These are phyloP conservation scores for Backusella tarrabulga DNA, from an alignment of 192 early-diverging fungal species.

Conservation along the genomic window DNA sequence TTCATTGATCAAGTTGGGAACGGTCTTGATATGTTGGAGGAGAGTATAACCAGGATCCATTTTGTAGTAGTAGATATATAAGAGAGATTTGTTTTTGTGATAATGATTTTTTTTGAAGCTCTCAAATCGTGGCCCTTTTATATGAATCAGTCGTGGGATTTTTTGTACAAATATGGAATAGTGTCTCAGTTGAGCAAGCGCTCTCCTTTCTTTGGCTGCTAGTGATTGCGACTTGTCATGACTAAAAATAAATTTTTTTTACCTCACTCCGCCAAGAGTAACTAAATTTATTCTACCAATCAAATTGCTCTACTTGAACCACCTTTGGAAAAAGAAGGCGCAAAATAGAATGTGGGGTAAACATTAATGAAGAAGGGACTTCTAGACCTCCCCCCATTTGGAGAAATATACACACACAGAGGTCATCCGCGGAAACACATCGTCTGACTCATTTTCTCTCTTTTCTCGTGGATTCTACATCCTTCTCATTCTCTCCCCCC, in stretches of 20 bases:
- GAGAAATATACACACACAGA: background rate
- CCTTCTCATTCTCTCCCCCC: background rate
- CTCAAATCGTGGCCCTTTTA: background rate
- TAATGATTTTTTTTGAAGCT: background rate
- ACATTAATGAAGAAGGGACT: background rate
- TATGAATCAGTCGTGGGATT: conserved; percentile 7
- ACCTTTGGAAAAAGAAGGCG: background rate
- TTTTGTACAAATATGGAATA: background rate
- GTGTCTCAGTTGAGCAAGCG: background rate
- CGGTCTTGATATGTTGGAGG: conserved; percentile 38
- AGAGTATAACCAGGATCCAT: conserved; percentile 42
- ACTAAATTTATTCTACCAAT: conserved; percentile 3
- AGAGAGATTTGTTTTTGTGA: background rate
- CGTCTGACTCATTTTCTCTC: background rate
- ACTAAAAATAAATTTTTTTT: background rate
- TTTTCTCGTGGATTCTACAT: background rate
- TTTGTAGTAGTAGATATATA: background rate
- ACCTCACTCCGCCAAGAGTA: background rate
- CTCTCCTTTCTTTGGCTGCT: background rate
- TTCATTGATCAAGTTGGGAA: conserved; percentile 40
- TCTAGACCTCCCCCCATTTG: background rate
- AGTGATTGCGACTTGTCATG: background rate
- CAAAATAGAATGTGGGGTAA: conserved; percentile 6
- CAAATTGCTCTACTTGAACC: background rate
- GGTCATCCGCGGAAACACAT: background rate